Base-by-base conservation (phyloP, 139 green algal genomes). In the Zygnema circumcarinatum region DNA sequence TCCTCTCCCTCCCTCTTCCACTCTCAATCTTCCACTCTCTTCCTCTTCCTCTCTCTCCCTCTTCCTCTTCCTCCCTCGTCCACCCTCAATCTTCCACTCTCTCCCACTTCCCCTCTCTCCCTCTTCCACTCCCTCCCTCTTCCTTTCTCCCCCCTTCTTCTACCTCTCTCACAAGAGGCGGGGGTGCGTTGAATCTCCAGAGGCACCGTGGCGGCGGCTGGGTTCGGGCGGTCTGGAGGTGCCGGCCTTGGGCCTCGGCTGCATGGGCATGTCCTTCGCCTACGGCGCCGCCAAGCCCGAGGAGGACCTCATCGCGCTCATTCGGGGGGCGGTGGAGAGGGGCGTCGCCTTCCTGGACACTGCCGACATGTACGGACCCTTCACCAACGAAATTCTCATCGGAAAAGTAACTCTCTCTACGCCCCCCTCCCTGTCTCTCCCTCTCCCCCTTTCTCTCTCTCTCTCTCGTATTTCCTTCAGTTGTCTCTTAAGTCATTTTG, bases 381-480 rank as follows among this genome's bases (percentile, higher is more conserved):
- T 90, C 72, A 95, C 94, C 41, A 96, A 96, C 81, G 94, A 96
- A 76, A 78, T 90, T 80, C 88, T 95, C 0, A 67, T 95, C 22
- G 94, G 93, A 93, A 82, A 85, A 87, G 2, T 0, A 31, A n/a
- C n/a, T n/a, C n/a, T n/a, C n/a, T n/a, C n/a, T n/a, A n/a, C n/a
- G n/a, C n/a, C n/a, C n/a, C n/a, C n/a, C n/a, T n/a, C n/a, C n/a
- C n/a, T n/a, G n/a, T n/a, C n/a, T n/a, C 73, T 81, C 29, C 29
- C 73, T n/a, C 56, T n/a, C 29, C 29, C n/a, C n/a, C n/a, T n/a
- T n/a, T n/a, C n/a, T n/a, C n/a, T n/a, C n/a, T n/a, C n/a, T n/a
- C n/a, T n/a, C n/a, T n/a, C n/a, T n/a, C n/a, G n/a, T n/a, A n/a
- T n/a, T n/a, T n/a, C n/a, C n/a, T n/a, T n/a, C n/a, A n/a, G n/a